phyloP scores from a whole-genome alignment of 345 rosid genomes.

The Noccaea caerulescens region DNA sequence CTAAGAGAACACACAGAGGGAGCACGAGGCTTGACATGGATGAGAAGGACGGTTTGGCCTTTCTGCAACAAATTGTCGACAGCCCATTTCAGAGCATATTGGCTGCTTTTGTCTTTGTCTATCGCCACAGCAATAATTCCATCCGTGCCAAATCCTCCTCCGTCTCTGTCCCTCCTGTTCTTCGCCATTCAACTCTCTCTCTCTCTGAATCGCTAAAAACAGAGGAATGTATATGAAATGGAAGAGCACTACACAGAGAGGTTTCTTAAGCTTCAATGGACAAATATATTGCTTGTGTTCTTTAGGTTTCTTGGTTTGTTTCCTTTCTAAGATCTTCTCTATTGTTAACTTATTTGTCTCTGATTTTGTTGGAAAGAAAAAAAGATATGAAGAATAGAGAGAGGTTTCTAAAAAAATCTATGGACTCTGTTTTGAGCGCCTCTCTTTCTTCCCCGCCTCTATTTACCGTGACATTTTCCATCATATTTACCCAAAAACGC shows the following conservation, averaged over 20 bases:
- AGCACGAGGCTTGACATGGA: slow-evolving; percentile 68
- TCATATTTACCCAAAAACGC: neutral
- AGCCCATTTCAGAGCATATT: slow-evolving; percentile 85
- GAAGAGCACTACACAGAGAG: neutral
- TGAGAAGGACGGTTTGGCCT: slow-evolving; percentile 72
- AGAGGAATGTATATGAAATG: neutral
- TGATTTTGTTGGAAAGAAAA: neutral
- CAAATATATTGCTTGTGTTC: slow-evolving; percentile 5
- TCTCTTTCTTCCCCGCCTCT: slow-evolving; percentile 43
- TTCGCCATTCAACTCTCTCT: slow-evolving; percentile 55
- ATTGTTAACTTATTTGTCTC: slow-evolving; percentile 24
- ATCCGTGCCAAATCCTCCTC: slow-evolving; percentile 46
- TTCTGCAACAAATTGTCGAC: slow-evolving; percentile 60
- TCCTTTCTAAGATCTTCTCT: slow-evolving; percentile 11
- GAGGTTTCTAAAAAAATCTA: slow-evolving; percentile 31
- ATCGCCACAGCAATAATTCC: slow-evolving; percentile 83
- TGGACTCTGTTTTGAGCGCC: slow-evolving; percentile 33
- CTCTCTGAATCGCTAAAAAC: neutral
- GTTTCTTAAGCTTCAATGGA: slow-evolving; percentile 9
- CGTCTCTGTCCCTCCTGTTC: slow-evolving; percentile 48
- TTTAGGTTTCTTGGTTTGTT: slow-evolving; percentile 13
- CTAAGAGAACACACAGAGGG: slow-evolving; percentile 35
- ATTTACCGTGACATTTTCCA: slow-evolving; percentile 11
- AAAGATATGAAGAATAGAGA: slow-evolving; percentile 5
- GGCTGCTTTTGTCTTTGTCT: slow-evolving; percentile 83